Percentiles rank a stretch among this genome's conserved stretches.
Evolutionary conservation across 306 rosid genomes (phyloP).

Genomic region (Acacia crassicarpa): DNA sequence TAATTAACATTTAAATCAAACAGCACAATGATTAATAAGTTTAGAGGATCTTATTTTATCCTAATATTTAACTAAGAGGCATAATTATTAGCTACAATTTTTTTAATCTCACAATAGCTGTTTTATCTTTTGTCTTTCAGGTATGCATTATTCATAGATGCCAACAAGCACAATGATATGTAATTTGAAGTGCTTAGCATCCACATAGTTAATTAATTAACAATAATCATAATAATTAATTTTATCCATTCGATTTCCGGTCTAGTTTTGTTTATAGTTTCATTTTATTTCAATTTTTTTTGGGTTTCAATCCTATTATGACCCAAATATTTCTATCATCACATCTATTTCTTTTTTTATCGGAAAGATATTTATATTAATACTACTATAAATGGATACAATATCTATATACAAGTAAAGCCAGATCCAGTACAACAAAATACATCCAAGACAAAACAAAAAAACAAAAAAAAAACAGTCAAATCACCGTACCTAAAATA

Average conservation of each 20-base stretch:
- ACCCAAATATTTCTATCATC: neutral
- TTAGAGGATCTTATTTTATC: neutral
- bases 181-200: neutral
- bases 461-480: too few relatives aligned
- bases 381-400: too few relatives aligned
- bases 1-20: neutral
- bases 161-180: slow-evolving; percentile 5
- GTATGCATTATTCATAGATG: neutral
- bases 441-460: too few relatives aligned
- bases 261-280: neutral
- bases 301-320: neutral
- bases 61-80: neutral
- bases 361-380: too few relatives aligned
- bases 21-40: neutral
- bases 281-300: too few relatives aligned
- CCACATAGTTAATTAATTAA: neutral
- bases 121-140: slow-evolving; percentile 7
- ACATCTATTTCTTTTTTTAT: neutral
- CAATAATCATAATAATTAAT: neutral
- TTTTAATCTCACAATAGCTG: neutral
- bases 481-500: too few relatives aligned
- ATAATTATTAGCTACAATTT: neutral
- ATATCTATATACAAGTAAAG: too few relatives aligned
- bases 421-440: too few relatives aligned
- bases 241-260: neutral